These are phyloP conservation scores for Opeltia flavorubescens DNA, from an alignment of 495 filamentous ascomycete species.

Conservation along the genomic window DNA sequence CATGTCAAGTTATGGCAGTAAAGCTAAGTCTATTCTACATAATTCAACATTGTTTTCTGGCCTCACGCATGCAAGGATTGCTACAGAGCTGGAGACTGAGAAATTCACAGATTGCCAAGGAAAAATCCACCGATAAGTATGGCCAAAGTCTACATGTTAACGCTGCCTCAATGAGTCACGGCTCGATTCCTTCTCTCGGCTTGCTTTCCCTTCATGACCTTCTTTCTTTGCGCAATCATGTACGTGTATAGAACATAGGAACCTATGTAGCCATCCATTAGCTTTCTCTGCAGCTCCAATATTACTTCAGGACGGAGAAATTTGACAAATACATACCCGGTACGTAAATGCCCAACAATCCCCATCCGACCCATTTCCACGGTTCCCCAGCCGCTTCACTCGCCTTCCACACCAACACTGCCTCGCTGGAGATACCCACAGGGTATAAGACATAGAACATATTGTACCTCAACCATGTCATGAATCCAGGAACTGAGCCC, in stretches of 20 bases:
- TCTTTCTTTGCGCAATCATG: constrained; percentile 82
- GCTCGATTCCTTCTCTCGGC: constrained; percentile 7
- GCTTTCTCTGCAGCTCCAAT: background rate
- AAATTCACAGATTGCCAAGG: too few relatives aligned
- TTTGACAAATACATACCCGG: constrained; percentile 45
- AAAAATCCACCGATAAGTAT: too few relatives aligned
- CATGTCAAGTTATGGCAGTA: too few relatives aligned
- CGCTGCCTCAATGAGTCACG: background rate
- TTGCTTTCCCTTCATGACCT: constrained; percentile 48
- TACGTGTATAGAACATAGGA: constrained; percentile 81
- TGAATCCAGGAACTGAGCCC: constrained; percentile 38
- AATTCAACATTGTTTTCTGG: too few relatives aligned
- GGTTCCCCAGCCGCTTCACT: constrained; percentile 41
- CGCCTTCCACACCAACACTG: constrained; percentile 54
- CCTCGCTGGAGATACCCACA: constrained; percentile 76
- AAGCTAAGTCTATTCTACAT: too few relatives aligned
- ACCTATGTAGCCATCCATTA: constrained; percentile 33
- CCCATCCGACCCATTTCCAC: constrained; percentile 42
- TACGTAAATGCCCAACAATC: constrained; percentile 59
- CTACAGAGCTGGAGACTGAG: too few relatives aligned
- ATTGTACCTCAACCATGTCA: constrained; percentile 86
- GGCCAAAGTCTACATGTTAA: background rate
- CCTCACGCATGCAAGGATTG: too few relatives aligned
- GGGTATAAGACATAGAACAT: constrained; percentile 89
- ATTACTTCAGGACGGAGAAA: background rate